phyloP scores from a whole-genome alignment of 345 rosid genomes.

The Moringa oleifera region DNA sequence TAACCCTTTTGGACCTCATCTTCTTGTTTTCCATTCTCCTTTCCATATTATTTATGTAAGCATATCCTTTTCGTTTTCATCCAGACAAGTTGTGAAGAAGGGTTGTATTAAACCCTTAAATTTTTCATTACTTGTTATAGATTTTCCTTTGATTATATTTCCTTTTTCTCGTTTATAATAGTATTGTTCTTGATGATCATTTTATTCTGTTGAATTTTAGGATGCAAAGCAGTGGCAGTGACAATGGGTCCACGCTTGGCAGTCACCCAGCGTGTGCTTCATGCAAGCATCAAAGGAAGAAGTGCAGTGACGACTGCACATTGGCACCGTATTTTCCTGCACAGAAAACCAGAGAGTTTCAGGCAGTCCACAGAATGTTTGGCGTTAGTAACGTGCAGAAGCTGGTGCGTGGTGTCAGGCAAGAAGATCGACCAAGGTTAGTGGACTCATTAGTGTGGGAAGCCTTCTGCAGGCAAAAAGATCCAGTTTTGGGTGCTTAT shows the following conservation, averaged over 20 bases:
- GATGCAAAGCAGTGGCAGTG: slow-evolving; percentile 21
- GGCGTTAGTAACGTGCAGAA: slow-evolving; percentile 43
- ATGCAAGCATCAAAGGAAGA: slow-evolving; percentile 34
- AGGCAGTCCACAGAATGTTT: slow-evolving; percentile 32
- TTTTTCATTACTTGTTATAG: neutral
- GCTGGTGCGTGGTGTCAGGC: slow-evolving; percentile 35
- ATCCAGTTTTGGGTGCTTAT: slow-evolving; percentile 53
- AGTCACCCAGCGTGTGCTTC: slow-evolving; percentile 35
- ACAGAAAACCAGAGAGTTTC: slow-evolving; percentile 27
- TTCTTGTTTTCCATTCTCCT: neutral
- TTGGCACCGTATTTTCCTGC: slow-evolving; percentile 28
- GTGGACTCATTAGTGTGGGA: slow-evolving; percentile 82
- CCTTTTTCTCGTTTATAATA: neutral
- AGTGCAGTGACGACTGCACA: slow-evolving; percentile 31
- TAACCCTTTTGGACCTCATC: slow-evolving; percentile 6
- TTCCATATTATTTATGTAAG: neutral
- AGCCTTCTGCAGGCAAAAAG: slow-evolving; percentile 59
- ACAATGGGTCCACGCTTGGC: slow-evolving; percentile 9
- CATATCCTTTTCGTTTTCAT: slow-evolving; percentile 6
- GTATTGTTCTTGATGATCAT: neutral
- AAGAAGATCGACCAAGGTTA: slow-evolving; percentile 38
- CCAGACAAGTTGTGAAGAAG: slow-evolving; percentile 14
- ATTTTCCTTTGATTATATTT: neutral
- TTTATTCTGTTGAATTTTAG: neutral
- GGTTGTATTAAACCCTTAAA: slow-evolving; percentile 16